Evolutionary conservation across 306 rosid genomes (phyloP), one percentile per base, ranked within the genome.

Genomic region (Acacia acuminata): DNA sequence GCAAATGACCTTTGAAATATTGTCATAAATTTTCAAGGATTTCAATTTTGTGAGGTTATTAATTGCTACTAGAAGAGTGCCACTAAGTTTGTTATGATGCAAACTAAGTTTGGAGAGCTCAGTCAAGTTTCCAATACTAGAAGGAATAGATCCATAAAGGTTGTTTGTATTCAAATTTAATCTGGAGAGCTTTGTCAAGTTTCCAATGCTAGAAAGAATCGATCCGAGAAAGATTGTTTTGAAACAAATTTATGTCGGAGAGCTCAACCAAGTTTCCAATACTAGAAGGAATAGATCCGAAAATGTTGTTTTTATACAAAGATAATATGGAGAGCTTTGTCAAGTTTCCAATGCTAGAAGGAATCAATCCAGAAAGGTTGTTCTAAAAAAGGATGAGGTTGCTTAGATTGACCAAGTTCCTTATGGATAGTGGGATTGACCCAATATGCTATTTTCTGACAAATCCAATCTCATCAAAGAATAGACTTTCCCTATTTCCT

Each of bases 301-400:
- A 48, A 14, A 48, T 20, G 55, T 14, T 12, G 17, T 48, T 48
- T 12, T 0, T 3, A 32, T 32, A 27, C 15, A 47, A 12, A 47
- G 0, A 1, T 11, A 51, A 4, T 13, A 0, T 11, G 4, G 51
- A 47, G 17, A 47, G 51, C 17, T 47, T 48, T 0, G 65, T 65
- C 71, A 65, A 30, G 43, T 65, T 65, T 65, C 71, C 71, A 65
- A 66, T 66, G 10, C 45, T 71, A 12, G 75, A 43, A 10, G 75
- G 55, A n/a, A 71, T 43, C 10, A 30, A n/a, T 71, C 76, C 72
- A 32, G 14, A 66, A 66, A 66, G 45, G 2, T 17, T 66, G 24
- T 66, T 66, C 17, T 10, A 0, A 58, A 1, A 22, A 58, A 58
- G 34, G 3, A 0, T 2, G 32, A 58, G 65, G 65, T 1, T 0